Base-by-base conservation (phyloP, 2,329 filamentous ascomycete species). In the Scortechinia acanthostroma region DNA sequence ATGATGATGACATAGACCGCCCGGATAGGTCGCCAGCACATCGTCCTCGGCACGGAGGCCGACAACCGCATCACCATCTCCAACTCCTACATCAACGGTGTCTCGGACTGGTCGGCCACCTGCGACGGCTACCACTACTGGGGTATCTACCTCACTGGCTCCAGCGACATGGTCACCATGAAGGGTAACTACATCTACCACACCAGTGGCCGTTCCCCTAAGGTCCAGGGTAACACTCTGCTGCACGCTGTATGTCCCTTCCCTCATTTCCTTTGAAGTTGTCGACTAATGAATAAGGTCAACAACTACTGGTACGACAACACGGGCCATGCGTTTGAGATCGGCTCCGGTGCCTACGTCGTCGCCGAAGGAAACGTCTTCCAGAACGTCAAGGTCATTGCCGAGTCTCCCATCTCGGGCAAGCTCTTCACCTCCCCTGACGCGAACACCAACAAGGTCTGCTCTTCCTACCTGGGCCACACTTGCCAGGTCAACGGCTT, bases 121-220 rank as follows among this genome's bases (percentile, higher is more conserved):
- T 82, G 77, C 59, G 65, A 81, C 54, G 67, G 64, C 33, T 68
- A 76, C 58, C 75, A 79, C 61, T 80, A 81, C 70, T 81, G 77
- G 74, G 69, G 61, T 22, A 58, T 80, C 50, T 78, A 76, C 63
- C 66, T 81, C 43, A 70, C 67, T 33, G 77, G 78, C n/a, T 64
- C 67, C 46, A 67, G 60, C 56, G 77, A 82, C 55, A 53, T 71
- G 48, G 65, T 80, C 53, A 81, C 77, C 49, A 54, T 81, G 56
- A 74, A 77, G 64, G 66, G 68, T 51, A 81, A 81, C 68, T 80
- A 79, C 63, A 65, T 81, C 55, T 73, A 79, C 67, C 66, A 77
- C 59, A 72, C 71, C 43, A 71, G 67, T 13, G 77, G 77, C 46
- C 75, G 77, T 45, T 63, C 65, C 13, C 77, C 76, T 52, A 80